These are phyloP conservation scores for Elsinoe arachidis DNA, from an alignment of 2,329 filamentous ascomycete species.

Conservation along the genomic window DNA sequence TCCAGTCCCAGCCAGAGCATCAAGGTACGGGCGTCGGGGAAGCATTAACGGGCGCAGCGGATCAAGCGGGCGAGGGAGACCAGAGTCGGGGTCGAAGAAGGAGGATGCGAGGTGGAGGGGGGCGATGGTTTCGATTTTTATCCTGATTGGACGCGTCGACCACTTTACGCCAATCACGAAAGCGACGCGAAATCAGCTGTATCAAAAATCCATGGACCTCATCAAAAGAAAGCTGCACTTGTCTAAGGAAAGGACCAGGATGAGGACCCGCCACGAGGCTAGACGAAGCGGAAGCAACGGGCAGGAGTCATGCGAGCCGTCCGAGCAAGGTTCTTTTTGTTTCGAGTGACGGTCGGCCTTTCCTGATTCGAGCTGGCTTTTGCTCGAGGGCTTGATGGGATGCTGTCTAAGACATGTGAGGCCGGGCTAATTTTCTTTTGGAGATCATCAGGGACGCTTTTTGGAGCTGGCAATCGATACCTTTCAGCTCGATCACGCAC, in stretches of 20 bases:
- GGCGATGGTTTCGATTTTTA: background rate
- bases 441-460: too few relatives aligned
- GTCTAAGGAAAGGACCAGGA: background rate
- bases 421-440: background rate
- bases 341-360: background rate
- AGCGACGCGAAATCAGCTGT: constrained; percentile 3
- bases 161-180: constrained; percentile 8
- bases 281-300: background rate
- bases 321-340: background rate
- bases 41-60: constrained; percentile 6
- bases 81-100: background rate
- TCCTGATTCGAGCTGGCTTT: background rate
- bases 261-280: background rate
- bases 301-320: constrained; percentile 8
- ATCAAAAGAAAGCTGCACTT: constrained; percentile 4
- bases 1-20: background rate
- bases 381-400: background rate
- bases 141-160: constrained; percentile 3
- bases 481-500: background rate
- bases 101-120: background rate
- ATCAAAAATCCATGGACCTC: background rate
- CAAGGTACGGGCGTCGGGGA: constrained; percentile 8
- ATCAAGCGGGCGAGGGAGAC: background rate
- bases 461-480: background rate
- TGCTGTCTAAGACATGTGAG: too few relatives aligned